phyloP scores from a whole-genome alignment of 805 yeast genomes.

The Zygotorulaspora florentina region DNA sequence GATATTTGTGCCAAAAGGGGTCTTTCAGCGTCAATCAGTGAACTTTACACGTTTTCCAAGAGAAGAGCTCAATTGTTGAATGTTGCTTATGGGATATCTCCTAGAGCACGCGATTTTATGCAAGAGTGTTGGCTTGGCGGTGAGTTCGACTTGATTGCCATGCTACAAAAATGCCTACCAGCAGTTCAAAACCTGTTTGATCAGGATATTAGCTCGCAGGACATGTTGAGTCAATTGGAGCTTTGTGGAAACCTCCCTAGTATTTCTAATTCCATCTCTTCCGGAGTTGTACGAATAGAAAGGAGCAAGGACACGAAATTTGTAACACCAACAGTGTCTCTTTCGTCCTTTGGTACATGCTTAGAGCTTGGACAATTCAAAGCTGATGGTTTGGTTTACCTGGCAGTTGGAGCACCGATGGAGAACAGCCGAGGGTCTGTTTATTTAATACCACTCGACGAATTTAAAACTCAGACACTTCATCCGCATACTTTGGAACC shows the following conservation, averaged over 20 bases:
- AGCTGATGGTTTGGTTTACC: slow-evolving; percentile 33
- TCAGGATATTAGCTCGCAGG: neutral
- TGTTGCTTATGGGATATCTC: slow-evolving; percentile 17
- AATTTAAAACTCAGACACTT: slow-evolving; percentile 16
- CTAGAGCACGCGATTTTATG: slow-evolving; percentile 21
- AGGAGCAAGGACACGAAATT: neutral
- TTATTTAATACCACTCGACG: slow-evolving; percentile 41
- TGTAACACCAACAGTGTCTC: slow-evolving; percentile 6
- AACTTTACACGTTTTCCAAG: slow-evolving; percentile 28
- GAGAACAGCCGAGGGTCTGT: slow-evolving; percentile 44
- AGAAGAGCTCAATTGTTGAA: slow-evolving; percentile 15
- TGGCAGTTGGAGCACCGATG: slow-evolving; percentile 51
- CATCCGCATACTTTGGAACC: slow-evolving; percentile 5
- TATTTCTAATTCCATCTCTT: neutral
- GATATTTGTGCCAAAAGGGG: slow-evolving; percentile 55
- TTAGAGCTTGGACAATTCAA: slow-evolving; percentile 43
- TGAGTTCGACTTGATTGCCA: slow-evolving; percentile 21
- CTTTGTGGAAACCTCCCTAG: slow-evolving; percentile 24
- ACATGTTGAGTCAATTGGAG: slow-evolving; percentile 3
- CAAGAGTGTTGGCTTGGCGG: slow-evolving; percentile 30
- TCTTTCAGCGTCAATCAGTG: slow-evolving; percentile 46
- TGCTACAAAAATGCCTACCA: slow-evolving; percentile 21
- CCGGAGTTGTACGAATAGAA: neutral
- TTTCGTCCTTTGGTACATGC: slow-evolving; percentile 45
- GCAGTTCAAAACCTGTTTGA: slow-evolving; percentile 14